These are phyloP conservation scores for Tephrocybe sp. DNA, from an alignment of 768 basidiomycete genomes.

Conservation along the genomic window DNA sequence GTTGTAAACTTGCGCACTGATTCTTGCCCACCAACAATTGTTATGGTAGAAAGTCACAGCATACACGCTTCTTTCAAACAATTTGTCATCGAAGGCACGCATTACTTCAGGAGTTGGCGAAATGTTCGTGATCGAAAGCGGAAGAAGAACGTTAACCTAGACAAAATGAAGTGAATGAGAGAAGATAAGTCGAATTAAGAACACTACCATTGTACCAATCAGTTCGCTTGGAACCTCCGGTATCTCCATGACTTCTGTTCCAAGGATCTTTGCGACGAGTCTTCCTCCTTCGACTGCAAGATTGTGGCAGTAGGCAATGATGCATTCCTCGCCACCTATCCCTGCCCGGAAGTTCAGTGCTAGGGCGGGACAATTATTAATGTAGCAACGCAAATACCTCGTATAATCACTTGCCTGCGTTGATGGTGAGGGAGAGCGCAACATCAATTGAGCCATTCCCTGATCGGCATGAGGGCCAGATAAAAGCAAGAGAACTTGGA, in stretches of 20 bases:
- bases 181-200: neutral
- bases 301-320: constrained; percentile 67
- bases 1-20: constrained; percentile 41
- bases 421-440: neutral
- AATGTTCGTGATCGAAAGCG: constrained; percentile 27
- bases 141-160: constrained; percentile 19
- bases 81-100: constrained; percentile 23
- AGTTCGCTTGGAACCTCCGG: constrained; percentile 41
- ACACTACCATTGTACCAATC: constrained; percentile 74
- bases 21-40: constrained; percentile 38
- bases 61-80: constrained; percentile 30
- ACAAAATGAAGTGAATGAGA: neutral
- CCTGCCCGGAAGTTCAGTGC: constrained; percentile 73
- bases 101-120: constrained; percentile 18
- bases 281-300: constrained; percentile 70
- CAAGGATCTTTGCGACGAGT: constrained; percentile 55
- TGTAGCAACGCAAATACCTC: neutral
- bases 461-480: neutral
- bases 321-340: constrained; percentile 75
- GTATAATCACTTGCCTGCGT: neutral
- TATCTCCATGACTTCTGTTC: constrained; percentile 60
- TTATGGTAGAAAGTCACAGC: constrained; percentile 35
- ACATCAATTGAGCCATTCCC: constrained; percentile 4
- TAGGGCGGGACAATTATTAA: constrained; percentile 15
- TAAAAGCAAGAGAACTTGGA: neutral